A percentile compares a stretch with the other conserved stretches of the same genome.
phyloP scores from a whole-genome alignment of 371 early-diverging fungal species.

The Encephalitozoon cuniculi region DNA sequence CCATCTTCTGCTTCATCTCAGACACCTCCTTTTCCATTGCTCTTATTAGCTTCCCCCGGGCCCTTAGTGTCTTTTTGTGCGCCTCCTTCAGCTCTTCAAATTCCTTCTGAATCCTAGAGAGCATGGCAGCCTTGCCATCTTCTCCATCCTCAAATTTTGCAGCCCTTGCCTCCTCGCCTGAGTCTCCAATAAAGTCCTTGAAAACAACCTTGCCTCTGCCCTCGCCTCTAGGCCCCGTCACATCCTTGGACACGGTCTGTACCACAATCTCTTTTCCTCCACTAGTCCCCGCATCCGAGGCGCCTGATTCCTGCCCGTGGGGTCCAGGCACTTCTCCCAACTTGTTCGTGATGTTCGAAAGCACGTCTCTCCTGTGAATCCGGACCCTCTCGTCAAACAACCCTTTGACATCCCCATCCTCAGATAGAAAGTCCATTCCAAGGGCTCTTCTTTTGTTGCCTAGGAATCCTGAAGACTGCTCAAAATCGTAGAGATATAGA shows the following conservation, averaged over 20 bases:
- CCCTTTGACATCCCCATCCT: neutral
- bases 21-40: constrained; percentile 40
- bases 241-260: neutral
- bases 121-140: constrained; percentile 14
- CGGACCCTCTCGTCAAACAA: constrained; percentile 6
- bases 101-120: constrained; percentile 40
- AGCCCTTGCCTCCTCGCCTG: neutral
- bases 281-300: neutral
- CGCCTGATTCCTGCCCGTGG: too few relatives aligned
- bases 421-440: neutral
- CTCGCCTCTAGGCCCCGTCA: neutral
- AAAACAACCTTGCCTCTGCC: constrained; percentile 32
- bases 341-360: neutral
- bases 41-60: constrained; percentile 35
- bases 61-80: constrained; percentile 34
- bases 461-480: neutral
- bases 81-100: constrained; percentile 44
- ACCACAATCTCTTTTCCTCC: constrained; percentile 14
- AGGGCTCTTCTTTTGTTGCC: neutral
- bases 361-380: neutral
- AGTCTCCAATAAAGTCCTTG: constrained; percentile 2
- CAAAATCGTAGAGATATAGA: too few relatives aligned
- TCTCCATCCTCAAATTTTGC: neutral
- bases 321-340: too few relatives aligned
- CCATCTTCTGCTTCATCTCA: constrained; percentile 21